Evolutionary conservation across 2,329 filamentous ascomycete species (phyloP).

Genomic region (Talaromyces sp.): DNA sequence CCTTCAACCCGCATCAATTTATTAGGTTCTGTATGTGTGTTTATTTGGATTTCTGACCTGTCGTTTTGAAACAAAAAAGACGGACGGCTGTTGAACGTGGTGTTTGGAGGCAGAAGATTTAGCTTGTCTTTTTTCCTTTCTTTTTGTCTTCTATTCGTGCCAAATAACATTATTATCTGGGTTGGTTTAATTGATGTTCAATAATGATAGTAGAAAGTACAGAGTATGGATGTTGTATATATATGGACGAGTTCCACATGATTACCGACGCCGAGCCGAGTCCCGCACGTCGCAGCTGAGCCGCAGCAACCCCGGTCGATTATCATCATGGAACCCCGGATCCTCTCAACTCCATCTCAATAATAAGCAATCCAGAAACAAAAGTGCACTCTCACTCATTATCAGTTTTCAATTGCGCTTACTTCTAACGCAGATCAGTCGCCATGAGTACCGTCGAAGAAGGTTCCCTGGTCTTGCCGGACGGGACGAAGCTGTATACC

Average conservation of each 20-base stretch:
- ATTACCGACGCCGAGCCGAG: neutral
- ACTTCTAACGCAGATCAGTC: no score
- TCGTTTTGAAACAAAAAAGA: neutral
- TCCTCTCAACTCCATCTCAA: neutral
- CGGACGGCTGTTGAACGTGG: neutral
- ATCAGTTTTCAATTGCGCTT: no score
- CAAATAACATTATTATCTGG: neutral
- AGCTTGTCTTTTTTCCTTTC: neutral
- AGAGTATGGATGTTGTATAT: no score
- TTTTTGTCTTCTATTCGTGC: neutral
- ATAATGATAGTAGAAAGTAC: no score
- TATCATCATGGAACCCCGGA: neutral
- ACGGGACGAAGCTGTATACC: constrained; percentile 53
- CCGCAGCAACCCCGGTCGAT: no score
- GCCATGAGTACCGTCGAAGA: constrained; percentile 42
- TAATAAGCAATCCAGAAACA: neutral
- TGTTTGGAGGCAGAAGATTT: neutral
- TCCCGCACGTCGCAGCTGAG: no score
- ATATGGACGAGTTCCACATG: neutral
- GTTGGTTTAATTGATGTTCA: neutral
- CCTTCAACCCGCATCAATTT: constrained; percentile 1
- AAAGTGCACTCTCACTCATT: no score
- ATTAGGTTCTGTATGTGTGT: neutral
- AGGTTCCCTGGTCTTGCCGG: constrained; percentile 46
- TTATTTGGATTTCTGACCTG: neutral